Evolutionary conservation across 345 rosid genomes (phyloP).

Genomic region (Populus euphratica): DNA sequence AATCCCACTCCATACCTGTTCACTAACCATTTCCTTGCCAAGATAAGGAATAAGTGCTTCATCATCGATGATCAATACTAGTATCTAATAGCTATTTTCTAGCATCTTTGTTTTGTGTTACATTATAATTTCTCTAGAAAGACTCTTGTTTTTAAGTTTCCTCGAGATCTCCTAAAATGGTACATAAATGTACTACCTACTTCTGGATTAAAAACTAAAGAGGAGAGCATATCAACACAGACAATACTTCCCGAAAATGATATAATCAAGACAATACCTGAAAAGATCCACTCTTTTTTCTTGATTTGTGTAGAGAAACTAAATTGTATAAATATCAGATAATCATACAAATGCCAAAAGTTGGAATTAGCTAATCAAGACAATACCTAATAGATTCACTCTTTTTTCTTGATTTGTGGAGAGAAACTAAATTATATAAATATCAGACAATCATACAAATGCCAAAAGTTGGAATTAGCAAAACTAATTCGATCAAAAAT

Average conservation of each 20-base stretch:
- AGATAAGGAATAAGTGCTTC: background rate
- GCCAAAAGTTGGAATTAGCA: background rate
- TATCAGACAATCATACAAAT: background rate
- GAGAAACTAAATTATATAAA: background rate
- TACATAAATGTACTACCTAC: background rate
- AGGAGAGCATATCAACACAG: background rate
- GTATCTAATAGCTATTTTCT: background rate
- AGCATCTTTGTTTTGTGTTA: background rate
- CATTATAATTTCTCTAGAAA: background rate
- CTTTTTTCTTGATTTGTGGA: background rate
- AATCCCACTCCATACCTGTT: background rate
- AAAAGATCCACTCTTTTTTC: background rate
- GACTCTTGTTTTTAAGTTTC: background rate
- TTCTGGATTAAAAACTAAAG: background rate
- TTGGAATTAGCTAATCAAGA: background rate
- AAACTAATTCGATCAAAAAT: background rate
- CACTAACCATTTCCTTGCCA: background rate
- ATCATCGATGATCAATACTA: background rate
- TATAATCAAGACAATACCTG: background rate
- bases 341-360: background rate
- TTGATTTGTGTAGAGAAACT: background rate
- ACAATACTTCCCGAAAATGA: background rate
- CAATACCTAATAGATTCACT: background rate
- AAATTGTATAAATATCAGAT: background rate
- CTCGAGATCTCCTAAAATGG: background rate